Evolutionary conservation across 257 asterid genomes (phyloP).

Genomic region (Ballota nigra): DNA sequence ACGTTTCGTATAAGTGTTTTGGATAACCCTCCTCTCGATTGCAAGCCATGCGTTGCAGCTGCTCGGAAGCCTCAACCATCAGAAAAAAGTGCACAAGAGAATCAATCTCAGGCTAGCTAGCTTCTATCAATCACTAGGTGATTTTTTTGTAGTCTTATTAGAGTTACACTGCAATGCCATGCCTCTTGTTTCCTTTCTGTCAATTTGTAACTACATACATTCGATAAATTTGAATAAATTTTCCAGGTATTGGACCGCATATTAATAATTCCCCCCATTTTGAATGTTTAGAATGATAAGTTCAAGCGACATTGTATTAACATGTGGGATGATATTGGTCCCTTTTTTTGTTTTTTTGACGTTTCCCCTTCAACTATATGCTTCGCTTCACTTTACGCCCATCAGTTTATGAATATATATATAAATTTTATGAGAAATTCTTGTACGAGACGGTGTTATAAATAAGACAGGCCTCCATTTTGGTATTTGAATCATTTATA

Average conservation of each 20-base stretch:
- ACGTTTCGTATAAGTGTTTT: slow-evolving; percentile 68
- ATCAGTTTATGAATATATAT: neutral
- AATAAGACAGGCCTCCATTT: too few relatives aligned
- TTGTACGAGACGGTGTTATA: too few relatives aligned
- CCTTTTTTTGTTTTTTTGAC: too few relatives aligned
- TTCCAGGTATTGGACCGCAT: neutral
- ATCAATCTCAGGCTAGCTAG: slow-evolving; percentile 32
- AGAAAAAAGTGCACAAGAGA: slow-evolving; percentile 28
- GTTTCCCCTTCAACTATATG: neutral
- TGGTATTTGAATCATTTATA: too few relatives aligned
- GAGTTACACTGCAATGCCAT: neutral
- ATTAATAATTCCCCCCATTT: neutral
- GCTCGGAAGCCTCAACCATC: slow-evolving; percentile 41
- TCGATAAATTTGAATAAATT: slow-evolving; percentile 2
- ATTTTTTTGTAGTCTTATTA: neutral
- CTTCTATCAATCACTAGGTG: neutral
- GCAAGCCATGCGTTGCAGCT: slow-evolving; percentile 40
- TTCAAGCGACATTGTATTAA: neutral
- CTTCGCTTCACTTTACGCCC: neutral
- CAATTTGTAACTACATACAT: slow-evolving; percentile 1
- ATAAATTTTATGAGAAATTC: too few relatives aligned
- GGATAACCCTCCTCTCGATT: slow-evolving; percentile 42
- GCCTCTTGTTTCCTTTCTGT: neutral
- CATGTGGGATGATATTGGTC: neutral
- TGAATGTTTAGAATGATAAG: neutral